These are phyloP conservation scores for Pyricularia pennisetigena DNA, from an alignment of 2,329 filamentous ascomycete genomes.

Conservation along the genomic window DNA sequence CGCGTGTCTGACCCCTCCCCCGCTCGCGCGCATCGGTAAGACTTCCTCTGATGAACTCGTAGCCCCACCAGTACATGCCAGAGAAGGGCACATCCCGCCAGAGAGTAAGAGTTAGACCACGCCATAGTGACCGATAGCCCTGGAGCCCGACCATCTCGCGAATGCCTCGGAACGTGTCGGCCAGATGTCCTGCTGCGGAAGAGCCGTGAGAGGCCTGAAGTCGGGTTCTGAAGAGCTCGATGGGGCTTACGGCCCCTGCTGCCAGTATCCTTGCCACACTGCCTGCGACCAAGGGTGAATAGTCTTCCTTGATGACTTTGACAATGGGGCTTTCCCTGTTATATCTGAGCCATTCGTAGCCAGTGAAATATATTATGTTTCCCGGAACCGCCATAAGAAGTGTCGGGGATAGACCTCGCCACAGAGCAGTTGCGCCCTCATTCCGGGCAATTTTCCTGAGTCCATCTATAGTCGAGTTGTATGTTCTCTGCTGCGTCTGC, in stretches of 20 bases:
- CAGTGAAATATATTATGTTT: constrained; percentile 98
- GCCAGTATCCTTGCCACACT: constrained; percentile 69
- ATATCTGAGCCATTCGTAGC: constrained; percentile 87
- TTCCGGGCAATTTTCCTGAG: constrained; percentile 90
- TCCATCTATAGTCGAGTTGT: constrained; percentile 86
- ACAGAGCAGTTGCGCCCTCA: constrained; percentile 77
- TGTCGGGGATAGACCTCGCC: constrained; percentile 90
- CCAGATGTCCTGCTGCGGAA: constrained; percentile 58
- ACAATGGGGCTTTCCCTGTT: constrained; percentile 64
- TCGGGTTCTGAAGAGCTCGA: constrained; percentile 89
- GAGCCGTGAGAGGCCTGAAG: constrained; percentile 67
- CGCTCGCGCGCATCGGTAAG: constrained; percentile 60
- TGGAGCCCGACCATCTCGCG: constrained; percentile 67
- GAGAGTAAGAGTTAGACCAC: constrained; percentile 79
- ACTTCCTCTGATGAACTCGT: constrained; percentile 68
- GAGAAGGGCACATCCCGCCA: constrained; percentile 98
- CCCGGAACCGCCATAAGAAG: constrained; percentile 87
- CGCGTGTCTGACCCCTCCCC: constrained; percentile 30
- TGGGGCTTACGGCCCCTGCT: constrained; percentile 74
- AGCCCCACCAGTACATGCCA: constrained; percentile 96
- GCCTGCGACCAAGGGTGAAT: constrained; percentile 73
- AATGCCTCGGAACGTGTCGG: constrained; percentile 67
- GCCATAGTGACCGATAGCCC: constrained; percentile 79
- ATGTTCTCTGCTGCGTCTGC: constrained; percentile 71
- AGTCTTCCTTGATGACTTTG: constrained; percentile 52